Evolutionary conservation across 352 stramenopile species (phyloP), one percentile per base, ranked within the genome.

Genomic region (Pythium rishiriense): DNA sequence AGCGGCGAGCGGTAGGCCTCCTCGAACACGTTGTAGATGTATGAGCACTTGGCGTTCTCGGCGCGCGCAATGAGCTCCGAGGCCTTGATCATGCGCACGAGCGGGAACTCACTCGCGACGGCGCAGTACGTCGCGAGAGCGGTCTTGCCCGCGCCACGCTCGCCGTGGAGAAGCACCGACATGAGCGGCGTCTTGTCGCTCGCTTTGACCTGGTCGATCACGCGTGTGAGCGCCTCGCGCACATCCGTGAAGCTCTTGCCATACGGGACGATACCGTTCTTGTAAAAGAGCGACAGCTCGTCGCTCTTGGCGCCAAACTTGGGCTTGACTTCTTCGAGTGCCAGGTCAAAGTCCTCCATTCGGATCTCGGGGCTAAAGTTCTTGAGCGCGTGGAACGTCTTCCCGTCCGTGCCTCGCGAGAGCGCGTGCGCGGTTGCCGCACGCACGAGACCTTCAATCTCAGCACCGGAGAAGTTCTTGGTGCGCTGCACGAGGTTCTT

Each of bases 401-500:
- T 87, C 42, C 86, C 85, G 56, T 95, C 79, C 7, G 86, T 95
- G 54, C 86, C 86, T 17, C 86, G 81, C 26, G 82, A 91, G 6
- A 95, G 77, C 14, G 89, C 90, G 47, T 95, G 90, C 0, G 90
- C 89, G 22, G 84, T 93, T 35, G 89, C 97, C 4, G 93, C 93
- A 58, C 98, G 98, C 58, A 99, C 96, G 4, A 99, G 81, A 74
- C 98, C 97, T 88, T 99, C 97, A 58, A 99, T 89, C 70, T 99
- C 97, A 2, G 98, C 98, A 57, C 97, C 97, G 0, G 94, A 98
- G 79, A 99, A 99, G 73, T 99, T 99, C 75, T 99, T 99, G 10
- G 96, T 98, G 51, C 92, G 87, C 59, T 97, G 83, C 14, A 97
- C 94, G 31, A 99, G 81, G 65, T 98, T 95, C 56, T 83, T 85